These are phyloP conservation scores for Diutina ranongensis DNA, from an alignment of 1,139 yeast genomes.

Conservation along the genomic window DNA sequence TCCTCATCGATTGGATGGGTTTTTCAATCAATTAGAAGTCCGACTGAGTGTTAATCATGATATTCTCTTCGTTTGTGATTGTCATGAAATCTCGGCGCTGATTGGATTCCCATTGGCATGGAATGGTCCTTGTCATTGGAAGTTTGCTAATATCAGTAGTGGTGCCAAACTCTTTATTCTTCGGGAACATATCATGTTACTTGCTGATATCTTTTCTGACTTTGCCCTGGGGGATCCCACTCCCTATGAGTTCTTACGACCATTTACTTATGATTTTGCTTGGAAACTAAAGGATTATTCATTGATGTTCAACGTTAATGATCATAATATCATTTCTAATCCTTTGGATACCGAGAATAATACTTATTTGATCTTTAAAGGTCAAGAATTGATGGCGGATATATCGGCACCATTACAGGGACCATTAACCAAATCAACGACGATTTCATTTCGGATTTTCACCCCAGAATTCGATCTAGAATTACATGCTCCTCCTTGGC, in stretches of 20 bases:
- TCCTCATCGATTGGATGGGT: conserved; percentile 37
- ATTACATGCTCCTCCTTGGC: conserved; percentile 85
- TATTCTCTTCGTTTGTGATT: conserved; percentile 51
- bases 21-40: conserved; percentile 49
- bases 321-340: conserved; percentile 75
- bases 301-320: conserved; percentile 69
- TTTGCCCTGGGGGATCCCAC: conserved; percentile 65
- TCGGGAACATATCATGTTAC: conserved; percentile 70
- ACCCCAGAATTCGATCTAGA: conserved; percentile 55
- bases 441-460: conserved; percentile 38
- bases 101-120: conserved; percentile 66
- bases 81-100: conserved; percentile 43
- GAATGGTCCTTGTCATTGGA: conserved; percentile 73
- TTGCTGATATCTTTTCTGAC: conserved; percentile 69
- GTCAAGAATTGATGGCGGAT: conserved; percentile 40
- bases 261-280: conserved; percentile 47
- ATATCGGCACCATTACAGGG: conserved; percentile 51
- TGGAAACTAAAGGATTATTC: conserved; percentile 52
- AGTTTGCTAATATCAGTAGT: conserved; percentile 39
- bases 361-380: conserved; percentile 62
- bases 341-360: conserved; percentile 79
- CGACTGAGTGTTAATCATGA: conserved; percentile 87
- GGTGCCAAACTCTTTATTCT: conserved; percentile 52
- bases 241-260: conserved; percentile 68
- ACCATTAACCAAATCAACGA: conserved; percentile 44